Evolutionary conservation across 176 grass and related monocot species (phyloP).

Genomic region (Aegilops tauschii): DNA sequence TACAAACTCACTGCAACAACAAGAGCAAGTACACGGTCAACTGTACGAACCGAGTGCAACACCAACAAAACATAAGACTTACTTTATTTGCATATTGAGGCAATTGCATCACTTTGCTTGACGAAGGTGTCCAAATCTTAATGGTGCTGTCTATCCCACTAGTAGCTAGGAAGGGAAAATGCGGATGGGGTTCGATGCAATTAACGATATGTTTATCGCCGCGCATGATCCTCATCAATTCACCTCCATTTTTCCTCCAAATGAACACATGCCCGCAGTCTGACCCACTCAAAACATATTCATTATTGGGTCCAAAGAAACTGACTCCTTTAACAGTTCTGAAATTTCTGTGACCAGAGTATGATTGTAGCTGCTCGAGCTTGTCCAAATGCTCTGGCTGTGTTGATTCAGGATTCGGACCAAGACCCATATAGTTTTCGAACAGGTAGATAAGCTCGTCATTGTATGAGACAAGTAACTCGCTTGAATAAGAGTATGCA

Average conservation of each 20-base stretch:
- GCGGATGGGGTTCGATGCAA: conserved; percentile 71
- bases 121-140: conserved; percentile 66
- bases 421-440: conserved; percentile 59
- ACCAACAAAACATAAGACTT: background rate
- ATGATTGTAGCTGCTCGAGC: conserved; percentile 47
- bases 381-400: conserved; percentile 34
- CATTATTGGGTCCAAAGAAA: conserved; percentile 79
- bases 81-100: conserved; percentile 67
- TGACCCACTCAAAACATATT: conserved; percentile 86
- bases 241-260: conserved; percentile 78
- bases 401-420: conserved; percentile 38
- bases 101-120: conserved; percentile 18
- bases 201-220: conserved; percentile 69
- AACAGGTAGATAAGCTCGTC: conserved; percentile 82
- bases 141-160: conserved; percentile 74
- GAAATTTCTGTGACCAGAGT: conserved; percentile 78
- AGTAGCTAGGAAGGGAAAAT: conserved; percentile 68
- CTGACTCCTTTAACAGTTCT: conserved; percentile 74
- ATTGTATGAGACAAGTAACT: conserved; percentile 85
- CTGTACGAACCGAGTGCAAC: background rate
- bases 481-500: conserved; percentile 64
- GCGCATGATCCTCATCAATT: conserved; percentile 69
- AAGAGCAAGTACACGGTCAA: background rate
- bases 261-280: conserved; percentile 87
- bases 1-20: background rate